phyloP scores from a whole-genome alignment of 495 filamentous ascomycete genomes.

The Penicillium manginii region DNA sequence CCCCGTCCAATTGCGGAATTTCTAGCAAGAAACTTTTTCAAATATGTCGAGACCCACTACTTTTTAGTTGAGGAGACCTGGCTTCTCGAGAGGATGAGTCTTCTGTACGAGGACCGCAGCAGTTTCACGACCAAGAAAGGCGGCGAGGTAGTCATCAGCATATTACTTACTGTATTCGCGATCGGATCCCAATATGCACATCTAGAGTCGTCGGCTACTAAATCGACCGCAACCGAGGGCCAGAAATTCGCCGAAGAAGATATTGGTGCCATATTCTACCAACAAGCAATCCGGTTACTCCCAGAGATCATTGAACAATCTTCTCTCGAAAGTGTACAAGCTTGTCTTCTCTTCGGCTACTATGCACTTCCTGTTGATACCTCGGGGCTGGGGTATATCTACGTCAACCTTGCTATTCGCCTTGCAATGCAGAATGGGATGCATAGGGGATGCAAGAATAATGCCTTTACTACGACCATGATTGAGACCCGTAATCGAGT shows the following conservation, averaged over 20 bases:
- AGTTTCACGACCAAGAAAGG: constrained; percentile 26
- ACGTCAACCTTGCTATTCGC: constrained; percentile 38
- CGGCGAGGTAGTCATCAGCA: constrained; percentile 35
- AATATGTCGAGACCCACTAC: constrained; percentile 42
- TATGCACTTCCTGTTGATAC: constrained; percentile 45
- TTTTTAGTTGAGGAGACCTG: constrained; percentile 39
- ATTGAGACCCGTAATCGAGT: constrained; percentile 42
- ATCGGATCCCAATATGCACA: constrained; percentile 51
- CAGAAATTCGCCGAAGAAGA: constrained; percentile 40
- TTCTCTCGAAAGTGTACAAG: constrained; percentile 46
- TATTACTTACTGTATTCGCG: constrained; percentile 41
- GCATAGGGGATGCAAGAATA: constrained; percentile 38
- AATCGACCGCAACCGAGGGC: constrained; percentile 9
- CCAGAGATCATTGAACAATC: constrained; percentile 47
- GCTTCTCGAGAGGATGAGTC: constrained; percentile 32
- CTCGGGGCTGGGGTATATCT: constrained; percentile 42
- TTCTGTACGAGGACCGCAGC: constrained; percentile 28
- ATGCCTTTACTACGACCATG: constrained; percentile 28
- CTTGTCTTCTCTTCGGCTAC: constrained; percentile 39
- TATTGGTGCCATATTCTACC: constrained; percentile 43
- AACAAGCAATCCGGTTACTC: constrained; percentile 39
- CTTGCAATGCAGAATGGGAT: constrained; percentile 49
- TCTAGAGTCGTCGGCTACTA: constrained; percentile 28
- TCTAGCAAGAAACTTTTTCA: constrained; percentile 40
- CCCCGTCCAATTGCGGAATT: constrained; percentile 43